Evolutionary conservation across 805 yeast species (phyloP), one percentile per base, ranked within the genome.

Genomic region (Kockiozyma suomiensis): DNA sequence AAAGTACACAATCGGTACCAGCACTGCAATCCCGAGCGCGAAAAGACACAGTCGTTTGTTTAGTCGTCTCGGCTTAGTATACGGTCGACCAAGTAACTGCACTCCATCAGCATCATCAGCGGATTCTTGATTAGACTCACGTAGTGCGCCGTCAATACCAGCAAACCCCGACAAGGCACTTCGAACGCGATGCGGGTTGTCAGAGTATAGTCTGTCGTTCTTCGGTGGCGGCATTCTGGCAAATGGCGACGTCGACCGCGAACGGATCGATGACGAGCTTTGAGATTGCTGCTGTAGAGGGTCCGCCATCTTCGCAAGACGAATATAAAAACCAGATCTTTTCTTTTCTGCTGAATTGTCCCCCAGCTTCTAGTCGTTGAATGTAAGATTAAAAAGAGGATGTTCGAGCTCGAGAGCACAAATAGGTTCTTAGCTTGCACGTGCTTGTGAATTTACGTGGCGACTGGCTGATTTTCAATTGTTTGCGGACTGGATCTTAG

Each of bases 1-100:
- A 15, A 62, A 45, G 32, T 56, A 62, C 15, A 61, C 13, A 30
- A 48, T 2, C 4, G 62, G 62, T 15, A 56, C 23, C 5, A 37
- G 25, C 45, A 53, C 47, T 6, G 13, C 52, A 19, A 21, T 43
- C 15, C 33, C 48, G 13, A 51, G 38, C 40, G 40, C 38, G 19
- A 21, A 35, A 10, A 25, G 4, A n/a, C 33, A n/a, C 25, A 49
- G 43, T 23, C 48, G n/a, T 19, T 23, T 19, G 23, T 51, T 51
- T 12, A 51, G 12, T 17, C 38, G 7, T 19, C 55, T 45, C 47
- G 8, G 15, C 17, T 3, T 23, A 15, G 5, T 41, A 15, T 25
- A 19, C 47, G 26, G 47, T 15, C 23, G 13, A 2, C 13, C 30
- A 8, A 25, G 25, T 17, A 38, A 19, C n/a, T 50, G 19, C 53